Percentiles rank a stretch among this genome's conserved stretches.
These are phyloP conservation scores for Capsicum baccatum DNA, from an alignment of 257 asterid species.

Conservation along the genomic window DNA sequence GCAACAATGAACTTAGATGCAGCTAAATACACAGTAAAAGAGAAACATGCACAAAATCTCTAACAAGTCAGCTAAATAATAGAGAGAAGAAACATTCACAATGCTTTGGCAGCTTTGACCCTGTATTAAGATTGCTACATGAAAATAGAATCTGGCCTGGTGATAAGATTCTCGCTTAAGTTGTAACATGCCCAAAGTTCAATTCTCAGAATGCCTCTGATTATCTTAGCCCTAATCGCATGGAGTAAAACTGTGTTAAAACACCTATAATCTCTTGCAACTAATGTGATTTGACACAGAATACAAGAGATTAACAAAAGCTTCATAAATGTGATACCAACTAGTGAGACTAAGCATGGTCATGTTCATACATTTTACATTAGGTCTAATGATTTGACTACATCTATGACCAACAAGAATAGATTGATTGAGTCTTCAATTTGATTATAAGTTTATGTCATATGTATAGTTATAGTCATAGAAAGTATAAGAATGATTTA, in stretches of 20 bases:
- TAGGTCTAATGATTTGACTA: not conserved
- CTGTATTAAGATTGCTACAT: not conserved
- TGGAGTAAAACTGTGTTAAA: not conserved
- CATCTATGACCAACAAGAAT: too few species aligned
- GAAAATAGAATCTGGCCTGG: not conserved
- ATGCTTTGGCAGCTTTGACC: not conserved
- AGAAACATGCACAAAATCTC: not conserved
- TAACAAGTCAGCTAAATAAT: not conserved
- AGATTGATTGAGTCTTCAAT: not conserved
- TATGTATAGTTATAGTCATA: not conserved
- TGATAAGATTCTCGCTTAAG: not conserved
- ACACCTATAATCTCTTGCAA: not conserved
- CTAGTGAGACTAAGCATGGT: not conserved
- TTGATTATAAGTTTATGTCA: not conserved
- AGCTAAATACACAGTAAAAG: slow-evolving; percentile 3
- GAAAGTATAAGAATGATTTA: not conserved
- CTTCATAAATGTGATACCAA: slow-evolving; percentile 5
- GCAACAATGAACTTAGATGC: slow-evolving; percentile 7
- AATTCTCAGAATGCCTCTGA: not conserved
- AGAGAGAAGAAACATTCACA: slow-evolving; percentile 17
- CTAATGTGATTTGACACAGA: not conserved
- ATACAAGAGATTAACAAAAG: not conserved
- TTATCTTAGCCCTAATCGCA: slow-evolving; percentile 7
- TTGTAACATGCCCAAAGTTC: not conserved
- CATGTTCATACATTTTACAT: not conserved